Percentiles rank a stretch among this genome's conserved stretches.
phyloP scores from a whole-genome alignment of 495 filamentous ascomycete genomes.

The Parathielavia hyrcaniae region DNA sequence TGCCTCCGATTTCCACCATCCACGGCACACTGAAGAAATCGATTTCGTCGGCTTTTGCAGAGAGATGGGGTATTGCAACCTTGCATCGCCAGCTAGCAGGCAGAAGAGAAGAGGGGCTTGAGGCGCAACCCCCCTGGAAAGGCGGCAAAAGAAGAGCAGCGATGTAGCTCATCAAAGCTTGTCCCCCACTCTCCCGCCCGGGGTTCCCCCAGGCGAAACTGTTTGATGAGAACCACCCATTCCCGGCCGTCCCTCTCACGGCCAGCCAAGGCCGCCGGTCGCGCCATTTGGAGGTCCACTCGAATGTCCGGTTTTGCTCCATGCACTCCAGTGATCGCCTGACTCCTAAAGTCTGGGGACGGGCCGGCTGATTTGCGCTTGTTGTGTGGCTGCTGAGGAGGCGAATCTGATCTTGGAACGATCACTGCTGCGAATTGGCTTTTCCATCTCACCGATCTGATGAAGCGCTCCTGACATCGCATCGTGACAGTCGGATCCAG shows the following conservation, averaged over 20 bases:
- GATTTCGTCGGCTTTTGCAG: too few relatives aligned
- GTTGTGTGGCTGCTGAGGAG: background rate
- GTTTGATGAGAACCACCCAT: constrained; percentile 8
- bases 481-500: background rate
- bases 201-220: background rate
- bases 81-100: background rate
- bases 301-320: background rate
- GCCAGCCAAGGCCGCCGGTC: constrained; percentile 2
- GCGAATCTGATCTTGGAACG: background rate
- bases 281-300: background rate
- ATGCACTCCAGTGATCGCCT: background rate
- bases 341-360: constrained; percentile 1
- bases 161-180: background rate
- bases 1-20: too few relatives aligned
- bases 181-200: constrained; percentile 7
- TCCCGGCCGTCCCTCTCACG: background rate
- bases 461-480: too few relatives aligned
- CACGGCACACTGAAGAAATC: too few relatives aligned
- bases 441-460: background rate
- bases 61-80: background rate
- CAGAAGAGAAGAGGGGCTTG: too few relatives aligned
- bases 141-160: background rate
- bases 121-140: constrained; percentile 5
- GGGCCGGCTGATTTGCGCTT: constrained; percentile 3
- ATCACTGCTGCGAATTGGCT: background rate